phyloP scores from a whole-genome alignment of 805 yeast species.

The Lipomyces anomalus region DNA sequence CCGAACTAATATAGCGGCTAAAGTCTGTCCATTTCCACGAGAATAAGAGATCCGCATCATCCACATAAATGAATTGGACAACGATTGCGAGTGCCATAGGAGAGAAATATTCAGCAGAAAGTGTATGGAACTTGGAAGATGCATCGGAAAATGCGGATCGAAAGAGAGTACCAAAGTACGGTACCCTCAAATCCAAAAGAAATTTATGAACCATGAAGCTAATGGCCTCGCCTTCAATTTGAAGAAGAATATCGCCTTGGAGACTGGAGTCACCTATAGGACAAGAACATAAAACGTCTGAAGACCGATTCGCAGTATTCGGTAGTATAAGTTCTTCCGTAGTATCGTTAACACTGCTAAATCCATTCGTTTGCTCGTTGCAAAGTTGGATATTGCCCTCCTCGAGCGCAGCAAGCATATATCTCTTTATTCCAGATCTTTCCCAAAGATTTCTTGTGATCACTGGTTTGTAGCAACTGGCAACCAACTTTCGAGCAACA shows the following conservation, averaged over 20 bases:
- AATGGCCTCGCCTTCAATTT: constrained; percentile 14
- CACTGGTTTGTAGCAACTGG: constrained; percentile 22
- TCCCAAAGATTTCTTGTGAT: constrained; percentile 23
- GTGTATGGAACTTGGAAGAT: constrained; percentile 9
- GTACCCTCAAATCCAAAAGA: constrained; percentile 18
- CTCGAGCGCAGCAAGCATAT: constrained; percentile 20
- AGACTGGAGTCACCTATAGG: constrained; percentile 1
- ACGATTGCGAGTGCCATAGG: constrained; percentile 22
- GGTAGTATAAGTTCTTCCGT: background rate
- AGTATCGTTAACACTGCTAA: background rate
- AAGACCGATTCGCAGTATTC: background rate
- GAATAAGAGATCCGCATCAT: constrained; percentile 19
- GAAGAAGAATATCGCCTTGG: constrained; percentile 12
- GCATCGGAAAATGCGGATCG: constrained; percentile 23
- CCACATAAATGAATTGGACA: constrained; percentile 19
- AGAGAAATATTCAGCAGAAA: constrained; percentile 23
- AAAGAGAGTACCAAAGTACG: constrained; percentile 22
- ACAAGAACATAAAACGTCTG: background rate
- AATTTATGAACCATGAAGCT: constrained; percentile 19
- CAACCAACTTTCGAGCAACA: constrained; percentile 18
- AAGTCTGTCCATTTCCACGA: constrained; percentile 25
- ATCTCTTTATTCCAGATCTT: constrained; percentile 14
- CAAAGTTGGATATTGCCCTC: too few relatives aligned
- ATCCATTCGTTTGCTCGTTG: constrained; percentile 1
- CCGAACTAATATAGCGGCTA: constrained; percentile 15